A percentile compares a stretch with the other conserved stretches of the same genome.
phyloP scores from a whole-genome alignment of 352 stramenopile genomes.

The Pythium grandisporangium region DNA sequence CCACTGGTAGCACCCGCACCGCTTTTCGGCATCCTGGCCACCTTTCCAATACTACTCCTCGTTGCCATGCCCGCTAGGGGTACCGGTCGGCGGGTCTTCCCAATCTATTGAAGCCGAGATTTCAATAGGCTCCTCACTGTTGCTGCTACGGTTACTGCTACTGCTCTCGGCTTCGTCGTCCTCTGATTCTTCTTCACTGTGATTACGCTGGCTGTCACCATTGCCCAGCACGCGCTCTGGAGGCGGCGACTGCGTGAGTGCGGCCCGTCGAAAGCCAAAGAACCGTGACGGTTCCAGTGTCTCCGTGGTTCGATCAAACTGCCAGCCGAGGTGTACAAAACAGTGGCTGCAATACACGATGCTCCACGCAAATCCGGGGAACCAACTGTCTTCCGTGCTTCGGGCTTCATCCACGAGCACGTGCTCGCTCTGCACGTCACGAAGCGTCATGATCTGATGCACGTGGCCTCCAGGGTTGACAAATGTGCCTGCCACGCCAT shows the following conservation, averaged over 20 bases:
- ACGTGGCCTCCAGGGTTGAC: slow-evolving; percentile 73
- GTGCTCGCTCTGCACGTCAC: slow-evolving; percentile 27
- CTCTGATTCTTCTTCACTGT: slow-evolving; percentile 1
- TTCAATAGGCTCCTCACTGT: not conserved
- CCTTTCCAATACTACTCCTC: no score
- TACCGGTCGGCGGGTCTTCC: no score
- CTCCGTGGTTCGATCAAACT: slow-evolving; percentile 41
- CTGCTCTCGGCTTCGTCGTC: slow-evolving; percentile 1
- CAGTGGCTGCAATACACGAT: slow-evolving; percentile 65
- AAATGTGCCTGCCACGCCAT: slow-evolving; percentile 58
- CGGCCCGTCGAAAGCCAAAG: slow-evolving; percentile 57
- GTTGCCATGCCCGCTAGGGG: no score
- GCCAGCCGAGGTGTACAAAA: slow-evolving; percentile 67
- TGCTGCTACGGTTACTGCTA: no score
- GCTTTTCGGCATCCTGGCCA: no score
- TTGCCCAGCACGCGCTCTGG: slow-evolving; percentile 3
- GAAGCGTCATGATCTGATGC: slow-evolving; percentile 74
- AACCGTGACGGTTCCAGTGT: slow-evolving; percentile 26
- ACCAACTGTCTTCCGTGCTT: slow-evolving; percentile 70
- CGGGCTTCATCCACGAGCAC: slow-evolving; percentile 33
- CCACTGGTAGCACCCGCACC: no score
- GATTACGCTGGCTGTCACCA: slow-evolving; percentile 2
- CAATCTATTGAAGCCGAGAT: no score
- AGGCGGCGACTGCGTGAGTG: slow-evolving; percentile 24
- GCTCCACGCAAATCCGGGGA: slow-evolving; percentile 73